These are phyloP conservation scores for Nakazawaea ernobii DNA, from an alignment of 805 yeast genomes.

Conservation along the genomic window DNA sequence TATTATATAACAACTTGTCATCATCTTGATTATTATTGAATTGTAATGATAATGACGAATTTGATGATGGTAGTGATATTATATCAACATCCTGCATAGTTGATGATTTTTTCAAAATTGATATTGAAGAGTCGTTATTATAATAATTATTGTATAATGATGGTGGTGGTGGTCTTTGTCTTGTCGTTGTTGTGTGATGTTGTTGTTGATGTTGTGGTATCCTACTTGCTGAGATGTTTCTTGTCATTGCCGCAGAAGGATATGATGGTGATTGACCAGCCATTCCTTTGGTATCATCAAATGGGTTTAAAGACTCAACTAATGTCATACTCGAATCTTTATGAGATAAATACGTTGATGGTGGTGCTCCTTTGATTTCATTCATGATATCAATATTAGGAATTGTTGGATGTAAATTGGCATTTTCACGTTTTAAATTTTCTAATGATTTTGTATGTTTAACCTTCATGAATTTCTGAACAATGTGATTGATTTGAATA, in stretches of 20 bases:
- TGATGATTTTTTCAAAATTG: neutral
- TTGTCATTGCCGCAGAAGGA: no score
- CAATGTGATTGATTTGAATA: constrained; percentile 48
- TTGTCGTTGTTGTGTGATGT: neutral
- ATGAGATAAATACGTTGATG: neutral
- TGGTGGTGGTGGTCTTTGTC: neutral
- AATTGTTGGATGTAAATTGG: neutral
- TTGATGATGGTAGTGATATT: no score
- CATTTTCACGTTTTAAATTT: constrained; percentile 5
- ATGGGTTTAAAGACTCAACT: neutral
- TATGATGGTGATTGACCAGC: neutral
- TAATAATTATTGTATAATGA: no score
- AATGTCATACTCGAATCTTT: no score
- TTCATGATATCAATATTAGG: neutral
- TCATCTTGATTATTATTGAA: neutral
- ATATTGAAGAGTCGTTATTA: neutral
- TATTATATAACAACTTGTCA: neutral
- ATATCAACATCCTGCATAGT: no score
- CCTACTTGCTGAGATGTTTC: neutral
- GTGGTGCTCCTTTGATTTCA: neutral
- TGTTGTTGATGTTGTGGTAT: neutral
- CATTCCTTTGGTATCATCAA: neutral
- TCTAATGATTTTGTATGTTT: constrained; percentile 22
- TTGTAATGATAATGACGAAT: neutral
- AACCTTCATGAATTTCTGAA: constrained; percentile 43